Evolutionary conservation across 306 rosid species (phyloP).

Genomic region (Sindora glabra): DNA sequence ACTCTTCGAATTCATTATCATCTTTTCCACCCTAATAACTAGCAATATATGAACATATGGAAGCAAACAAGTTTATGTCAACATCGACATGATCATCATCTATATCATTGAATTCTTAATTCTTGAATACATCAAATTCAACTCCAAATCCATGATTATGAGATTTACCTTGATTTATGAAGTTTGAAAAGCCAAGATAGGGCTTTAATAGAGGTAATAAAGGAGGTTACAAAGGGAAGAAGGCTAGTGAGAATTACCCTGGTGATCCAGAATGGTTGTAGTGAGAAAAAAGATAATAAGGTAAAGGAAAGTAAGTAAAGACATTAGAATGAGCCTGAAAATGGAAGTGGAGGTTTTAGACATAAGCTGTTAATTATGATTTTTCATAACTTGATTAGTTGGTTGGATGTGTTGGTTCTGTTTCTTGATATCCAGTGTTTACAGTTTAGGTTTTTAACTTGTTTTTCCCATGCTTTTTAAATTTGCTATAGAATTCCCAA

Average conservation of each 20-base stretch:
- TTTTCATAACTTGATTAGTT: slow-evolving; percentile 3
- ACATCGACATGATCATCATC: too few relatives aligned
- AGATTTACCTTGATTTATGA: slow-evolving; percentile 12
- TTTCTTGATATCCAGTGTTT: slow-evolving; percentile 28
- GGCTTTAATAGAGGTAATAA: slow-evolving; percentile 24
- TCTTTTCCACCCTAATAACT: slow-evolving; percentile 18
- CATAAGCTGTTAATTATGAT: not conserved
- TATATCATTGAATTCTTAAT: too few relatives aligned
- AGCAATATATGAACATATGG: slow-evolving; percentile 4
- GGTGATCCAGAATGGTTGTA: not conserved
- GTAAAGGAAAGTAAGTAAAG: not conserved
- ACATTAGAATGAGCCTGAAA: not conserved
- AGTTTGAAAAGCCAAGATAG: slow-evolving; percentile 24
- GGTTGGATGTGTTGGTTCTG: slow-evolving; percentile 72
- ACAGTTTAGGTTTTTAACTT: too few relatives aligned
- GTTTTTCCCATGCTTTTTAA: too few relatives aligned
- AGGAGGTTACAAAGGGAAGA: slow-evolving; percentile 24
- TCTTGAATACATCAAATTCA: too few relatives aligned
- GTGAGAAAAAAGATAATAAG: not conserved
- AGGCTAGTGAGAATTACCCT: slow-evolving; percentile 27
- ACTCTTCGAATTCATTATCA: slow-evolving; percentile 1
- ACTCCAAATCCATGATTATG: slow-evolving; percentile 2
- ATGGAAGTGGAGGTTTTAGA: not conserved
- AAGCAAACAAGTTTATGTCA: slow-evolving; percentile 16
- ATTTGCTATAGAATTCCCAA: too few relatives aligned